Conservation (phyloP, 1,139 yeast species). For the Martiniozyma asiatica region DNA sequence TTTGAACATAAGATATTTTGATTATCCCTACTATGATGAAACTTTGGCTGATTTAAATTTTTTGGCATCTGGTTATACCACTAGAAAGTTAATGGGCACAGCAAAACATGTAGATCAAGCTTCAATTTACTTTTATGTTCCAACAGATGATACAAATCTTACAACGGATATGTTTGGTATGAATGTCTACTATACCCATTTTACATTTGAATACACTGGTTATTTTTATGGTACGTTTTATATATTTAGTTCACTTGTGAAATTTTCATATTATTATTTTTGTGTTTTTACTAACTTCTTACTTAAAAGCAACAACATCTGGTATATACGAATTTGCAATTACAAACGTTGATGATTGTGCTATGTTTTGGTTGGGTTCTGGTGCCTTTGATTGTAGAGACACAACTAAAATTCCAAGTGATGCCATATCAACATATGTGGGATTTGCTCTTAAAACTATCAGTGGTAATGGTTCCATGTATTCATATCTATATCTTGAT, state of each 20-base stretch:
- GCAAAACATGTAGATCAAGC: conserved; percentile 2
- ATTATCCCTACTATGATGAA: background rate
- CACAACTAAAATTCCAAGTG: conserved; percentile 3
- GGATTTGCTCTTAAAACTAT: conserved; percentile 4
- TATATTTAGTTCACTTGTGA: background rate
- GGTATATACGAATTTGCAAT: conserved; percentile 19
- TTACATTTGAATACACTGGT: conserved; percentile 4
- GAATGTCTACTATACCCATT: conserved; percentile 1
- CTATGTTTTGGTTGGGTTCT: conserved; percentile 17
- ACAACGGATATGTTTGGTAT: background rate
- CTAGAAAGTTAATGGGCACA: background rate
- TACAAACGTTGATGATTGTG: conserved; percentile 18
- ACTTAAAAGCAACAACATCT: conserved; percentile 9
- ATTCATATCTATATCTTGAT: conserved; percentile 3
- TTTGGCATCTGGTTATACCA: conserved; percentile 2
- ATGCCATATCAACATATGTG: conserved; percentile 5
- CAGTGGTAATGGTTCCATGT: conserved; percentile 1
- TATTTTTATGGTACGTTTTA: conserved; percentile 5
- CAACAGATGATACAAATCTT: background rate
- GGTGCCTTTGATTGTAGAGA: conserved; percentile 20
- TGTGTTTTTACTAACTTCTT: background rate
- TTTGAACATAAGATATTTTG: conserved; percentile 3
- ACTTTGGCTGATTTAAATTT: background rate
- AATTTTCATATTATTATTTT: too few relatives aligned
- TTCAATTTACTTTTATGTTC: background rate